Evolutionary conservation across 2,329 filamentous ascomycete genomes (phyloP), one percentile per base, ranked within the genome.

Genomic region (Apiospora phragmitis): DNA sequence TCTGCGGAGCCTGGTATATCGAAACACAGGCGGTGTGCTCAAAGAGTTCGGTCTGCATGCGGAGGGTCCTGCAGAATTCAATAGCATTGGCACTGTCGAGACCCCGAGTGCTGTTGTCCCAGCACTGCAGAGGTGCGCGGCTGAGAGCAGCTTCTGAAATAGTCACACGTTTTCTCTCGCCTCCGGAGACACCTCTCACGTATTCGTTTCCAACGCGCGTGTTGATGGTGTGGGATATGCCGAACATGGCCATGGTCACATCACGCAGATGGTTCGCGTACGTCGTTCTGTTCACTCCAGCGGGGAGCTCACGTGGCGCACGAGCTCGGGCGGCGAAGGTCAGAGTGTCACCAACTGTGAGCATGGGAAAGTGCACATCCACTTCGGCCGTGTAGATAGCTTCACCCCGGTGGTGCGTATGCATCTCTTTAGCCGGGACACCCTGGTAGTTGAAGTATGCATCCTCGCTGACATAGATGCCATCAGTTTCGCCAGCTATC

Each of bases 331-430:
- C 92, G 38, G 93, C 93, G 73, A 95, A 95, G 69, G 89, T 90
- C 62, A 95, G 85, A 1, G 93, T 95, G 74, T 95, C 91, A 65
- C 92, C 92, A 47, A 95, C 92, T 0, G 88, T 90, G 74, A 95
- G 82, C 81, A 91, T 88, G 11, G 92, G 92, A 77, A 94, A 94
- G 80, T 94, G 92, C 4, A 92, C 90, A 79, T 96, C 94, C 45
- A 93, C 90, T 80, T 95, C 93, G 71, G 93, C 92, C 0, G 92
- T 94, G 82, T 95, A 96, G 79, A 95, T 94, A 72, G 92, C 92
- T 81, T 96, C 93, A 72, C 93, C 93, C 32, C 92, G 90, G 83
- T 95, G 94, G 72, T 88, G 85, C 21, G 88, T 89, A 82, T 92
- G 89, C 92, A 95, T 94, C 77, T 93, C 87, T 76, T 92, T 82